Percentiles rank a stretch among this genome's conserved stretches.
These are phyloP conservation scores for Annulohypoxylon truncatum DNA, from an alignment of 2,329 filamentous ascomycete species.

Conservation along the genomic window DNA sequence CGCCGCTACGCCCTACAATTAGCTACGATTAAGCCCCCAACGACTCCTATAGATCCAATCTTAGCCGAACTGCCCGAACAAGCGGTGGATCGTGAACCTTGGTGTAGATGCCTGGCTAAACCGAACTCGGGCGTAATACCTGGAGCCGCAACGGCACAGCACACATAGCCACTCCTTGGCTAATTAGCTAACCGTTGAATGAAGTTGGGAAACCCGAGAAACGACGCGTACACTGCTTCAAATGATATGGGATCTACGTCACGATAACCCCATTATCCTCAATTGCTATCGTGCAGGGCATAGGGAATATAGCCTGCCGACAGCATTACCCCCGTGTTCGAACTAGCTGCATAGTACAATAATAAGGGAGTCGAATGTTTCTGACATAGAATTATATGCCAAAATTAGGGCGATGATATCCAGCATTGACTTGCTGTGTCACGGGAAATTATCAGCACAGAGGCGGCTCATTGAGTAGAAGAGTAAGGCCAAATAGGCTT, in stretches of 20 bases:
- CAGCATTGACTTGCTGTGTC: background rate
- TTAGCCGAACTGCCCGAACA: slow-evolving; percentile 10
- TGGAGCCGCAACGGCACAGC: slow-evolving; percentile 17
- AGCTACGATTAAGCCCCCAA: background rate
- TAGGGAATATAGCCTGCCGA: background rate
- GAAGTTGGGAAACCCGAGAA: too few species aligned
- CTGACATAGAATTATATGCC: too few species aligned
- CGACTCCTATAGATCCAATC: background rate
- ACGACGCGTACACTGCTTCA: background rate
- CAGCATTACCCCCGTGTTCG: background rate
- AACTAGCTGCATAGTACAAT: background rate
- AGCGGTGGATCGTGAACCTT: slow-evolving; percentile 3
- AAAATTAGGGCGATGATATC: too few species aligned
- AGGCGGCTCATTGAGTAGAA: background rate
- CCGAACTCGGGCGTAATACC: background rate
- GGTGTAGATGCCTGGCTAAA: background rate
- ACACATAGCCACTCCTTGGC: slow-evolving; percentile 3
- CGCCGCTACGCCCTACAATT: background rate
- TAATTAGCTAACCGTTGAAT: too few species aligned
- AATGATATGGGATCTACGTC: background rate
- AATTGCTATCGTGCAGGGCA: background rate
- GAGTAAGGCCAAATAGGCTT: background rate
- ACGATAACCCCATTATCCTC: background rate
- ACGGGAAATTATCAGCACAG: background rate
- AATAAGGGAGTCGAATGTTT: background rate